Conservation (phyloP, 495 filamentous ascomycete genomes). For the Penicillium cosmopolitanum region DNA sequence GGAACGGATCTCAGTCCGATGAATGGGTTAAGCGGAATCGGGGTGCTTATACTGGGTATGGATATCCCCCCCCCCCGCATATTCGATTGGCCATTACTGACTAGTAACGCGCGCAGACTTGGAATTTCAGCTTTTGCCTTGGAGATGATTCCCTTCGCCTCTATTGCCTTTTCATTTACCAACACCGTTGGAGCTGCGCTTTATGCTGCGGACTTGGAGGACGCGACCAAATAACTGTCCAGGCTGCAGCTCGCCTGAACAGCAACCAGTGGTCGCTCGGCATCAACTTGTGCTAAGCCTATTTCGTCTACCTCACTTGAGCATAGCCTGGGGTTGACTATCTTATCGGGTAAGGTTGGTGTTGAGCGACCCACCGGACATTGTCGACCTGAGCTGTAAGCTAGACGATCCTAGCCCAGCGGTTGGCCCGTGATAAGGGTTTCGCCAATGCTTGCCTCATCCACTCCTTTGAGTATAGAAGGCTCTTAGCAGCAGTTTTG, state of each 20-base stretch:
- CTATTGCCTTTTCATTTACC: conserved; percentile 85
- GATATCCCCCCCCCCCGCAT: conserved; percentile 23
- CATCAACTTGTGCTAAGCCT: too few relatives aligned
- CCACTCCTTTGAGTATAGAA: too few relatives aligned
- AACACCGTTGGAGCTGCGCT: conserved; percentile 91
- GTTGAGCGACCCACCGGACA: too few relatives aligned
- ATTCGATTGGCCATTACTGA: conserved; percentile 18
- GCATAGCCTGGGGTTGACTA: too few relatives aligned
- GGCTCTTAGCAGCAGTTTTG: too few relatives aligned
- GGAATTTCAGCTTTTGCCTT: conserved; percentile 75
- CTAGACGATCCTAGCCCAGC: too few relatives aligned
- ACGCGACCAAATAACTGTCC: conserved; percentile 26
- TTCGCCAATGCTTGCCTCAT: too few relatives aligned
- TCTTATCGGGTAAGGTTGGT: too few relatives aligned
- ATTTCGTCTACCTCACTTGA: too few relatives aligned
- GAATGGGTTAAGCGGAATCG: conserved; percentile 66
- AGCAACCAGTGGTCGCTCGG: too few relatives aligned
- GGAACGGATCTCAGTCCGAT: conserved; percentile 61
- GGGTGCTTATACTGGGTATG: conserved; percentile 73
- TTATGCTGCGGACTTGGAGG: conserved; percentile 92
- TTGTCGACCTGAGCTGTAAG: too few relatives aligned
- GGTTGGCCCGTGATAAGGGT: too few relatives aligned
- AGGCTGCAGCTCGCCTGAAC: neutral
- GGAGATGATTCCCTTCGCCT: conserved; percentile 82
- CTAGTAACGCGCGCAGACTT: conserved; percentile 61